Percentiles rank a stretch among this genome's conserved stretches.
Evolutionary conservation across 2,329 filamentous ascomycete genomes (phyloP).

Genomic region (Penicillium fuscoglaucum): DNA sequence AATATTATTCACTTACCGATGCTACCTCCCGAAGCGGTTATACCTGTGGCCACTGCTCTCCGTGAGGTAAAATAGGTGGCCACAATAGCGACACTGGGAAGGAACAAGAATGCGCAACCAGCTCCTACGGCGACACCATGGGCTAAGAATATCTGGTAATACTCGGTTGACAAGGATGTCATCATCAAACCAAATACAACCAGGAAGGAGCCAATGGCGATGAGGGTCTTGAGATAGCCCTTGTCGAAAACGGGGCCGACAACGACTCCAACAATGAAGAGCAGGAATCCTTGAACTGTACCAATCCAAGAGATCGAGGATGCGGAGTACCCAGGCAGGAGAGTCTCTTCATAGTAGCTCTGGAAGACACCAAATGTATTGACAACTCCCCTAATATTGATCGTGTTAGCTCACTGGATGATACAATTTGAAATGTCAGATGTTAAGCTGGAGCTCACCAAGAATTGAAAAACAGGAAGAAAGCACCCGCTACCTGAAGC

Average conservation of each 20-base stretch:
- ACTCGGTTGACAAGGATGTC: slow-evolving; percentile 48
- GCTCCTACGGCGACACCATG: slow-evolving; percentile 35
- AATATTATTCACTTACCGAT: slow-evolving; percentile 23
- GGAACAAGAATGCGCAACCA: slow-evolving; percentile 31
- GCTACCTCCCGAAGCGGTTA: slow-evolving; percentile 30
- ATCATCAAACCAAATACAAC: slow-evolving; percentile 53
- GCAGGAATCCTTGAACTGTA: slow-evolving; percentile 50
- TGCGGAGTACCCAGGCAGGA: slow-evolving; percentile 17
- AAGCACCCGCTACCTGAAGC: slow-evolving; percentile 24
- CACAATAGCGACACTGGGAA: slow-evolving; percentile 32
- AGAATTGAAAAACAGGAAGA: slow-evolving; percentile 27
- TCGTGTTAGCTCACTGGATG: not conserved
- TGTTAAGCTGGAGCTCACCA: slow-evolving; percentile 14
- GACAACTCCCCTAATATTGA: slow-evolving; percentile 36
- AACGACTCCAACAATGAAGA: slow-evolving; percentile 46
- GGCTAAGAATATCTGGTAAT: slow-evolving; percentile 45
- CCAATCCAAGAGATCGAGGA: slow-evolving; percentile 50
- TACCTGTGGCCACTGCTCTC: slow-evolving; percentile 33
- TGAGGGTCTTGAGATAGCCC: slow-evolving; percentile 47
- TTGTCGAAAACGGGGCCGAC: slow-evolving; percentile 52
- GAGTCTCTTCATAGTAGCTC: slow-evolving; percentile 44
- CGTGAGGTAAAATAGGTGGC: slow-evolving; percentile 31
- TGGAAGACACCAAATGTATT: slow-evolving; percentile 50
- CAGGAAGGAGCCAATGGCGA: slow-evolving; percentile 46
- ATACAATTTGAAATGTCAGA: not conserved